Evolutionary conservation across 306 rosid genomes (phyloP), one percentile per base, ranked within the genome.

Genomic region (Urtica urens): DNA sequence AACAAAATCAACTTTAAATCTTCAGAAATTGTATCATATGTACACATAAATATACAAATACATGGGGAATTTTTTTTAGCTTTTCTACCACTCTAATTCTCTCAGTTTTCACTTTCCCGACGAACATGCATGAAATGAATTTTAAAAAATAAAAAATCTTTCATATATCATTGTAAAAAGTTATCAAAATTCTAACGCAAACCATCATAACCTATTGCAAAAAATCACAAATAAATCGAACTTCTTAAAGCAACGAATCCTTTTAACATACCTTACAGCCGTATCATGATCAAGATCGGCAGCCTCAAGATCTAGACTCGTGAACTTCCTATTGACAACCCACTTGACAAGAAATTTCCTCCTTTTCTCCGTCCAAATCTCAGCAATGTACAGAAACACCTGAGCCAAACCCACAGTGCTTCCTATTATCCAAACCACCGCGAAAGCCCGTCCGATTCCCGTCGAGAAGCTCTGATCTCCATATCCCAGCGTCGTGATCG

Each of bases 391-490:
- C 38, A 80, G 79, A 65, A 70, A 82, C 35, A 61, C 70, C 60
- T 80, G 94, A 41, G 85, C 94, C 39, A 83, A 64, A 73, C 94
- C 82, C 50, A 87, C 46, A 14, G 94, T 87, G 65, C 96, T 78
- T 63, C 85, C 56, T 34, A 79, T 20, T 73, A 87, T 87, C 96
- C 96, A 80, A 46, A 77, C 60, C 35, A 78, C 82, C 50, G 93
- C 94, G 58, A 83, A 87, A 53, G 41, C 46, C 4, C 96, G 78
- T 46, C 94, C 94, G 1, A 45, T 6, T 19, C 18, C 15, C 8
- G 79, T 77, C 9, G 94, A 75, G 72, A 87, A 87, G 69, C 94
- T 87, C 67, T 75, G 57, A 44, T 87, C 94, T 9, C 94, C 96
- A 55, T 82, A 80, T 3, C 96, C 96, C 38, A 87, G 74, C 38